Evolutionary conservation across 495 filamentous ascomycete species (phyloP).

Genomic region (Neurospora sp.): DNA sequence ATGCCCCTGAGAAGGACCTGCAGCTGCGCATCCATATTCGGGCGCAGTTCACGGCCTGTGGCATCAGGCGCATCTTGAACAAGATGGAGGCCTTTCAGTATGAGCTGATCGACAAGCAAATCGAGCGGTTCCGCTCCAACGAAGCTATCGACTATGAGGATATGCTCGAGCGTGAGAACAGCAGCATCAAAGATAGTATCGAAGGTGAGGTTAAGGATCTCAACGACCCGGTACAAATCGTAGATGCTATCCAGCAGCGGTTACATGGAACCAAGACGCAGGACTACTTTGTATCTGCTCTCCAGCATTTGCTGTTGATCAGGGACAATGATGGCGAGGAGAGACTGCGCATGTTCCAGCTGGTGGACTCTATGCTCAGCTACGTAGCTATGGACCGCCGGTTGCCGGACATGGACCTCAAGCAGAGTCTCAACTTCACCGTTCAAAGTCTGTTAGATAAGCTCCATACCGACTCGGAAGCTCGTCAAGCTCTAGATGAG

Average conservation of each 20-base stretch:
- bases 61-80: conserved; percentile 82
- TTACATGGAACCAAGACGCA: conserved; percentile 74
- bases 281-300: conserved; percentile 90
- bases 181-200: conserved; percentile 78
- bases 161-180: conserved; percentile 82
- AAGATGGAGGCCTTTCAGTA: conserved; percentile 99
- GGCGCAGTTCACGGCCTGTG: conserved; percentile 92
- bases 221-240: conserved; percentile 85
- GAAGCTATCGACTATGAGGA: conserved; percentile 98
- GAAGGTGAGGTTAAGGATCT: conserved; percentile 92
- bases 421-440: conserved; percentile 93
- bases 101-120: conserved; percentile 96
- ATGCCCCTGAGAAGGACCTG: conserved; percentile 79
- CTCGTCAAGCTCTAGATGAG: conserved; percentile 82
- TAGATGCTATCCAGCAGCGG: conserved; percentile 84
- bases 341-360: conserved; percentile 89
- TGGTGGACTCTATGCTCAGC: conserved; percentile 95
- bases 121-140: conserved; percentile 85
- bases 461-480: conserved; percentile 92
- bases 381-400: conserved; percentile 98
- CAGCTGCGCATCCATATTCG: conserved; percentile 88
- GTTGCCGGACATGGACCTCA: conserved; percentile 91
- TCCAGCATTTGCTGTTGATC: conserved; percentile 92
- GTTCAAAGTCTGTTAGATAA: conserved; percentile 92
- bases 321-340: conserved; percentile 90